Evolutionary conservation across 1,139 yeast genomes (phyloP).

Genomic region (Debaryomycetaceae sp.): DNA sequence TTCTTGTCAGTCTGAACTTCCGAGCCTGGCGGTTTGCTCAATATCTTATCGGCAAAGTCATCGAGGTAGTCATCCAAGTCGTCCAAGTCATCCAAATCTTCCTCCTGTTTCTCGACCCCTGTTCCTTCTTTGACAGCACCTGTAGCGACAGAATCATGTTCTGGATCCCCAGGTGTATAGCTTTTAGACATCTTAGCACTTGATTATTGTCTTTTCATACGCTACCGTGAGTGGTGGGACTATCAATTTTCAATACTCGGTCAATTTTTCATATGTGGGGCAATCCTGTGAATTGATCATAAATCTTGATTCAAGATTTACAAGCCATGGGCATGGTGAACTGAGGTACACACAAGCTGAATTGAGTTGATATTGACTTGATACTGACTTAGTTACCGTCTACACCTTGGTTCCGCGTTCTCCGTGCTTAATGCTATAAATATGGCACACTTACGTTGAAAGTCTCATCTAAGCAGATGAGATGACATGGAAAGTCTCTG

Average conservation of each 20-base stretch:
- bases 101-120: conserved; percentile 5
- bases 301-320: too few species aligned
- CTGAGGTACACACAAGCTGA: too few species aligned
- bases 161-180: neutral
- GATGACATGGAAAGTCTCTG: too few species aligned
- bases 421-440: too few species aligned
- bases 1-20: conserved; percentile 12
- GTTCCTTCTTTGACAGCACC: neutral
- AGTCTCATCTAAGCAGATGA: too few species aligned
- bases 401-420: too few species aligned
- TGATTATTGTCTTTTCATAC: neutral
- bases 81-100: conserved; percentile 56
- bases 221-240: neutral
- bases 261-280: neutral
- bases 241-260: neutral
- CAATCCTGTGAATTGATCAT: neutral
- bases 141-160: neutral
- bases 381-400: too few species aligned
- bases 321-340: too few species aligned
- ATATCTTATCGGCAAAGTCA: conserved; percentile 73
- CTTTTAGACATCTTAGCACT: neutral
- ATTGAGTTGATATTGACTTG: too few species aligned
- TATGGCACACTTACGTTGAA: too few species aligned
- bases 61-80: conserved; percentile 74
- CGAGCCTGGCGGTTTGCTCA: conserved; percentile 61